These are phyloP conservation scores for Cochlearia excelsa DNA, from an alignment of 345 rosid species.

Conservation along the genomic window DNA sequence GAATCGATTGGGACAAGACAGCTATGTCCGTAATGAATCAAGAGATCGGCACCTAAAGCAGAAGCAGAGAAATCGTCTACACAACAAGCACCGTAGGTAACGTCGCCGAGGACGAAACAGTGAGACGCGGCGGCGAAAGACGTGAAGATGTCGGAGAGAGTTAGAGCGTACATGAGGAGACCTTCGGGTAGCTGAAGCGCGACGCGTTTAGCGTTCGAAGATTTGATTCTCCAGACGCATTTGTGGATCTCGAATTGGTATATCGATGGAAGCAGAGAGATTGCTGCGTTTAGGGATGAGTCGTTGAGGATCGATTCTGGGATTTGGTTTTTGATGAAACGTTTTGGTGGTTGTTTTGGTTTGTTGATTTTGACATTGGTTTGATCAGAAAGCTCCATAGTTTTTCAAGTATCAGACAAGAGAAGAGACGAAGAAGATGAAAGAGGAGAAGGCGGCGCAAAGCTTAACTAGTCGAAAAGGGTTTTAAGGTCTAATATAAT, in stretches of 20 bases:
- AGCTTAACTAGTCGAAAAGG: no score
- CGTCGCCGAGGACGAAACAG: conserved; percentile 86
- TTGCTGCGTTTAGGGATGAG: conserved; percentile 72
- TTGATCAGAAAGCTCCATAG: conserved; percentile 26
- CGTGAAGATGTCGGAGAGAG: conserved; percentile 82
- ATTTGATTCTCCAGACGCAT: conserved; percentile 72
- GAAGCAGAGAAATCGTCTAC: conserved; percentile 76
- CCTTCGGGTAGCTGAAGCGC: conserved; percentile 94
- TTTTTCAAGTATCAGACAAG: neutral
- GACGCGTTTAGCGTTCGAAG: conserved; percentile 57
- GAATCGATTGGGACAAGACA: conserved; percentile 84
- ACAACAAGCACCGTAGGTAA: conserved; percentile 93
- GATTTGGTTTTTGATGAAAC: conserved; percentile 76
- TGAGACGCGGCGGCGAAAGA: conserved; percentile 59
- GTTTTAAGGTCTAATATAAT: no score
- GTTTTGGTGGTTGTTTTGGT: conserved; percentile 65
- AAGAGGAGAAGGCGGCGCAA: no score
- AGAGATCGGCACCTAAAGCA: conserved; percentile 73
- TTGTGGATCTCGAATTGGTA: conserved; percentile 89
- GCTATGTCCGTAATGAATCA: conserved; percentile 90
- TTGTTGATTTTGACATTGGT: conserved; percentile 4
- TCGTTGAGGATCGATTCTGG: conserved; percentile 80
- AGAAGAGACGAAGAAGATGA: neutral
- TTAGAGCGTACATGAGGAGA: conserved; percentile 79
- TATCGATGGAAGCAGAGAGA: conserved; percentile 67